These are phyloP conservation scores for Dichomitus squalens DNA, from an alignment of 1,284 basidiomycete genomes.

Conservation along the genomic window DNA sequence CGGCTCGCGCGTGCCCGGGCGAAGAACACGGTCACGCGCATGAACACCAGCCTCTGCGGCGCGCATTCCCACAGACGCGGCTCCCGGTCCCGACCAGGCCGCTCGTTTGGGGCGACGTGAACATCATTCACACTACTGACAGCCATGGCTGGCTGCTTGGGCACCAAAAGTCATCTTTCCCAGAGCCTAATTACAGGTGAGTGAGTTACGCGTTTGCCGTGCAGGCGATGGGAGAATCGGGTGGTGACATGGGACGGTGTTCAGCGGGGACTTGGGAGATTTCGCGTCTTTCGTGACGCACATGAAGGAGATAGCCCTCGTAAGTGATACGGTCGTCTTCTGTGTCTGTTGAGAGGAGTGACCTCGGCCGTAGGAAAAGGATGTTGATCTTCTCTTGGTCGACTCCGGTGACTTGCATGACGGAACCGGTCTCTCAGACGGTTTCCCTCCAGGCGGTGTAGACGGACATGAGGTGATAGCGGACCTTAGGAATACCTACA, in stretches of 20 bases:
- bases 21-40: conserved; percentile 31
- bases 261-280: conserved; percentile 75
- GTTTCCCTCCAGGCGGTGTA: conserved; percentile 67
- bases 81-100: conserved; percentile 60
- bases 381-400: conserved; percentile 71
- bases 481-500: not conserved
- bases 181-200: conserved; percentile 76
- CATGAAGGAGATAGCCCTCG: conserved; percentile 75
- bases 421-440: conserved; percentile 78
- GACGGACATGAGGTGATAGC: conserved; percentile 67
- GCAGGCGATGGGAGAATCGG: not conserved
- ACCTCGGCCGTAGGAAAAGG: conserved; percentile 47
- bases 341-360: not conserved
- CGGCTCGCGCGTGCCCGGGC: conserved; percentile 26
- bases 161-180: conserved; percentile 67
- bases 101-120: conserved; percentile 78
- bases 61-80: conserved; percentile 44
- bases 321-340: conserved; percentile 2
- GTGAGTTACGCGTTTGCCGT: conserved; percentile 8
- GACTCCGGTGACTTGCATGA: conserved; percentile 84
- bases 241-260: not conserved
- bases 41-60: conserved; percentile 43
- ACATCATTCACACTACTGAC: conserved; percentile 81
- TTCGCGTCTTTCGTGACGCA: conserved; percentile 81
- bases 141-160: conserved; percentile 82